These are phyloP conservation scores for Ophiostoma himal-ulmi DNA, from an alignment of 2,329 filamentous ascomycete species.

Conservation along the genomic window DNA sequence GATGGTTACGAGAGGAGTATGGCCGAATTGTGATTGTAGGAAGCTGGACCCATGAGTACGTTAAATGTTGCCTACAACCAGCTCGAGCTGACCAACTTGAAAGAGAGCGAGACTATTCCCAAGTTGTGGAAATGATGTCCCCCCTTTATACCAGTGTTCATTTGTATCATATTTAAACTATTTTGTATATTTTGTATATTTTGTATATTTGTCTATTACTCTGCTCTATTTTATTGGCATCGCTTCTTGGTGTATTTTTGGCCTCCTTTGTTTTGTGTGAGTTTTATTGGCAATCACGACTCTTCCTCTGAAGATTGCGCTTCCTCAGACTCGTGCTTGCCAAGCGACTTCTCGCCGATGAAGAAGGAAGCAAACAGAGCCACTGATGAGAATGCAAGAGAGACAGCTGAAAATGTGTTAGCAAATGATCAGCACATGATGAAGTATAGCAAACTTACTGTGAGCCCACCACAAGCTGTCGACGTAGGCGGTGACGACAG, in stretches of 20 bases:
- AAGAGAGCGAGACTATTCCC: constrained; percentile 10
- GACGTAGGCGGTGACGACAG: constrained; percentile 25
- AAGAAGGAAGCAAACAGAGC: constrained; percentile 19
- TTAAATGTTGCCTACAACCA: background rate
- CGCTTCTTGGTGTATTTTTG: background rate
- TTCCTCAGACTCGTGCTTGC: background rate
- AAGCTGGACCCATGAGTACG: background rate
- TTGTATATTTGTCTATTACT: background rate
- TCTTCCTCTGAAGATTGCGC: background rate
- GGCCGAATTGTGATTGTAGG: background rate
- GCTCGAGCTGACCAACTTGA: constrained; percentile 10
- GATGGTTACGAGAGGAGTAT: constrained; percentile 32
- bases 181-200: background rate
- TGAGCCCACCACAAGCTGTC: constrained; percentile 27
- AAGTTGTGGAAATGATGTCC: background rate
- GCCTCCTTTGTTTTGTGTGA: background rate
- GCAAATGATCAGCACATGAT: background rate
- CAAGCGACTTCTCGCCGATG: constrained; percentile 23
- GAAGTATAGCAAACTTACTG: constrained; percentile 15
- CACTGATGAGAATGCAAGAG: constrained; percentile 23
- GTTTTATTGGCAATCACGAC: background rate
- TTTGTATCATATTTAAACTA: background rate
- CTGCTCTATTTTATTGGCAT: background rate
- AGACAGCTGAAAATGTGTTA: constrained; percentile 20
- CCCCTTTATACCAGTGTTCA: background rate